Conservation (phyloP, 1,139 yeast species). For the Nakaseomyces bracarensis region DNA sequence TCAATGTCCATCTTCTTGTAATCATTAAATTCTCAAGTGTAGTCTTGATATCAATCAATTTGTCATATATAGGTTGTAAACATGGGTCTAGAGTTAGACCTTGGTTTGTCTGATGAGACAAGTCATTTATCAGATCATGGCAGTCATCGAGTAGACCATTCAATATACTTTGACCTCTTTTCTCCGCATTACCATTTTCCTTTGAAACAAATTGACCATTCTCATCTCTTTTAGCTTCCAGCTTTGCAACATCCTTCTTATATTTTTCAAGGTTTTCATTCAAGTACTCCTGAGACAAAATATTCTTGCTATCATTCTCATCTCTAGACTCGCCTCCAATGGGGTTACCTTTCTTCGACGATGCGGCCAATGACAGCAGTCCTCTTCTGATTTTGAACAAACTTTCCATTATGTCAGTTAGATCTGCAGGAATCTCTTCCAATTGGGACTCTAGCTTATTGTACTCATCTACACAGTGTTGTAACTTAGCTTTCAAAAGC, state of each 20-base stretch:
- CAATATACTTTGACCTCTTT: slow-evolving; percentile 52
- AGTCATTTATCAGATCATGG: slow-evolving; percentile 61
- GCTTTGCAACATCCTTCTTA: slow-evolving; percentile 34
- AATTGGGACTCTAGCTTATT: slow-evolving; percentile 45
- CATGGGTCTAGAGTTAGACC: slow-evolving; percentile 41
- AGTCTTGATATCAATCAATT: slow-evolving; percentile 55
- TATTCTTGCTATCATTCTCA: slow-evolving; percentile 21
- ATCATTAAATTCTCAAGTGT: slow-evolving; percentile 73
- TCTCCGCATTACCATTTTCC: slow-evolving; percentile 32
- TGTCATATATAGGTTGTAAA: slow-evolving; percentile 43
- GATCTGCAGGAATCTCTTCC: slow-evolving; percentile 48
- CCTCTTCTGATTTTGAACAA: slow-evolving; percentile 49
- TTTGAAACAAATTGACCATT: slow-evolving; percentile 40
- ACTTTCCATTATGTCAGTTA: slow-evolving; percentile 44
- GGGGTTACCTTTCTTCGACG: slow-evolving; percentile 18
- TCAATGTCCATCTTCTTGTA: slow-evolving; percentile 92
- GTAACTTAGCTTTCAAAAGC: slow-evolving; percentile 50
- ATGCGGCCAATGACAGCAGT: slow-evolving; percentile 42
- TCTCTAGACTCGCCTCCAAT: slow-evolving; percentile 21
- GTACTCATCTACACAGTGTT: slow-evolving; percentile 49
- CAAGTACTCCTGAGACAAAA: slow-evolving; percentile 20
- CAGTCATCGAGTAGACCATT: slow-evolving; percentile 79
- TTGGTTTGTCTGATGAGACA: slow-evolving; percentile 48
- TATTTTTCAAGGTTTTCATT: slow-evolving; percentile 31
- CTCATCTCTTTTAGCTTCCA: slow-evolving; percentile 39